Evolutionary conservation across 2,329 filamentous ascomycete genomes (phyloP), one percentile per base, ranked within the genome.

Genomic region (Fusarium avenaceum): DNA sequence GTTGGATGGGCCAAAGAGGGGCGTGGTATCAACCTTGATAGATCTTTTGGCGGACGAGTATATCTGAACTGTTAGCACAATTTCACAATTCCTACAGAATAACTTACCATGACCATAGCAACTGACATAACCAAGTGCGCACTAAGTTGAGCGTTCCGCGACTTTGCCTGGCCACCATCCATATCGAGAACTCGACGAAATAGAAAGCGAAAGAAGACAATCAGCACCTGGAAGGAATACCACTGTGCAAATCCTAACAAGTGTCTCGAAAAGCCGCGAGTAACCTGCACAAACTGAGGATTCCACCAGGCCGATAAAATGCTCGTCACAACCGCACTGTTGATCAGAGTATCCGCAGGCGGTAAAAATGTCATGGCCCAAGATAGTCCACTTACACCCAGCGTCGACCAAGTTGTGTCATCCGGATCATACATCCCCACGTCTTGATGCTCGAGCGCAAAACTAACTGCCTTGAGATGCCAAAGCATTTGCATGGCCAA

Each of bases 251-350:
- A 84, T 0, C 90, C 89, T 4, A 84, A 75, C 32, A 92, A 81
- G 57, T 86, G 88, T 64, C 80, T 84, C 28, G 83, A 86, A 74
- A 85, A 90, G 55, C 87, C 89, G n/a, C 85, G 82, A 33, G 83
- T 81, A 5, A 85, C 86, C 70, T 89, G 83, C 33, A 86, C 83
- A 67, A 92, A 86, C 60, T 85, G 85, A 0, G 89, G 89, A 65
- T 92, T 92, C 90, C 90, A 92, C 85, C 88, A 90, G 14, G 85
- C 77, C 4, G 88, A 85, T 19, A 84, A 70, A 4, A 87, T 67
- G 35, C 84, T 85, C 14, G 84, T 77, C 52, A 78, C 70, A 20
- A 90, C 77, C 20, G 85, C 81, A 72, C 82, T 82, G 52, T 80
- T 80, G 32, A 85, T 80, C 44, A 86, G 70, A 8, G 73, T 70